phyloP scores from a whole-genome alignment of 768 basidiomycete species.

The Mycena filopes region DNA sequence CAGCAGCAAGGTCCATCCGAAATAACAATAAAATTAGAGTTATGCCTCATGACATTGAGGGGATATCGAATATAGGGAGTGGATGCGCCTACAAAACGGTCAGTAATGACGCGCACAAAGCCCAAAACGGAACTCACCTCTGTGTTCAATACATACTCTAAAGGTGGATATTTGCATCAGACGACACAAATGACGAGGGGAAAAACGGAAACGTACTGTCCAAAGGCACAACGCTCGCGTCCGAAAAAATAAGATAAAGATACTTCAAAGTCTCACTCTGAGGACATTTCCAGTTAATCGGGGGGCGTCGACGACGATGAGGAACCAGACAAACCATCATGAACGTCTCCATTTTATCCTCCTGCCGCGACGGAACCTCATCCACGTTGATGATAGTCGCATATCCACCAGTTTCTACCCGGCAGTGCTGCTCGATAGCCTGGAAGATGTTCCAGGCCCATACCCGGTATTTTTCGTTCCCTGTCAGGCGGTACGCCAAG shows the following conservation, averaged over 20 bases:
- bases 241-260: constrained; percentile 87
- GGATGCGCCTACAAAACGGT: constrained; percentile 31
- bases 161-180: neutral
- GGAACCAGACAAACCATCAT: constrained; percentile 69
- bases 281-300: neutral
- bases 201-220: constrained; percentile 64
- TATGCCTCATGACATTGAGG: constrained; percentile 9
- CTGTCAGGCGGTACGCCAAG: constrained; percentile 90
- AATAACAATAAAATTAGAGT: constrained; percentile 25
- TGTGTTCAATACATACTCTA: constrained; percentile 35
- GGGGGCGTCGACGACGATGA: neutral
- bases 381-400: constrained; percentile 89
- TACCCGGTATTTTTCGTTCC: constrained; percentile 81
- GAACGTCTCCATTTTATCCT: constrained; percentile 97
- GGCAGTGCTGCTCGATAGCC: constrained; percentile 87
- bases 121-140: constrained; percentile 14
- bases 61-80: constrained; percentile 33
- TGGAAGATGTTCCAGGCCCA: constrained; percentile 92
- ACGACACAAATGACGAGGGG: neutral
- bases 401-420: constrained; percentile 83
- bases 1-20: neutral
- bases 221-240: constrained; percentile 75
- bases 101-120: neutral
- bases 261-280: constrained; percentile 94
- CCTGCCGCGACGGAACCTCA: constrained; percentile 68